Percentiles rank a stretch among this genome's conserved stretches.
phyloP scores from a whole-genome alignment of 192 early-diverging fungal genomes.

The Podochytrium sp. region DNA sequence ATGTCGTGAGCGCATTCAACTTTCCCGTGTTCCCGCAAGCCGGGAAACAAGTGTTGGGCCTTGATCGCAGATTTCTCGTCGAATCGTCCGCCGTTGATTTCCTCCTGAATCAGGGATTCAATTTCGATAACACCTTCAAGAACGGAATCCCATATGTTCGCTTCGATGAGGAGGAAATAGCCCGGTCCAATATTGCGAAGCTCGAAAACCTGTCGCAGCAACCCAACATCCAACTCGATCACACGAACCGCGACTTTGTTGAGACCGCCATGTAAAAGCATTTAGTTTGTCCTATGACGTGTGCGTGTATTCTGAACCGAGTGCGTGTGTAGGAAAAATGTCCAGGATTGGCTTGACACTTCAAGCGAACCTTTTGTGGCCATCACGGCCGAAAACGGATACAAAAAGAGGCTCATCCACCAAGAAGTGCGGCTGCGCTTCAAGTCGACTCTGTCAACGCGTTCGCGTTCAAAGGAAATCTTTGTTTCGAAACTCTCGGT shows the following conservation, averaged over 20 bases:
- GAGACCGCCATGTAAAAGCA: slow-evolving; percentile 43
- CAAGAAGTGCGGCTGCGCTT: slow-evolving; percentile 68
- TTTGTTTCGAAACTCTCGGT: slow-evolving; percentile 52
- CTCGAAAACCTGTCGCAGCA: not conserved
- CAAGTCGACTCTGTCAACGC: slow-evolving; percentile 52
- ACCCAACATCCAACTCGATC: slow-evolving; percentile 44
- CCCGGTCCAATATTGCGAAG: slow-evolving; percentile 43
- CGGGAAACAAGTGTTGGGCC: slow-evolving; percentile 46
- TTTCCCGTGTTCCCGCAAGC: slow-evolving; percentile 82
- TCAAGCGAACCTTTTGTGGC: slow-evolving; percentile 44
- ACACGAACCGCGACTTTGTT: slow-evolving; percentile 56
- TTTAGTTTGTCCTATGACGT: not conserved
- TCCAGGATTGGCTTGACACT: slow-evolving; percentile 55
- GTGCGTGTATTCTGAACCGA: not conserved
- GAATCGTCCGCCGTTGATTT: slow-evolving; percentile 73
- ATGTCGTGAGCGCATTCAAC: slow-evolving; percentile 83
- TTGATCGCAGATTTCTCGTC: slow-evolving; percentile 57
- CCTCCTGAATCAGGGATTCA: slow-evolving; percentile 75
- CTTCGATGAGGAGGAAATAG: slow-evolving; percentile 57
- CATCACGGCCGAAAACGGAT: slow-evolving; percentile 59
- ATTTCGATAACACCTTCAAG: slow-evolving; percentile 87
- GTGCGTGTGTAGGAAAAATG: slow-evolving; percentile 38
- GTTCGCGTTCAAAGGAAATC: slow-evolving; percentile 43
- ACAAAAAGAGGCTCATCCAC: slow-evolving; percentile 75
- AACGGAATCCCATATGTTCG: slow-evolving; percentile 78